phyloP scores from a whole-genome alignment of 768 basidiomycete species.

The Termitomyces sp. region DNA sequence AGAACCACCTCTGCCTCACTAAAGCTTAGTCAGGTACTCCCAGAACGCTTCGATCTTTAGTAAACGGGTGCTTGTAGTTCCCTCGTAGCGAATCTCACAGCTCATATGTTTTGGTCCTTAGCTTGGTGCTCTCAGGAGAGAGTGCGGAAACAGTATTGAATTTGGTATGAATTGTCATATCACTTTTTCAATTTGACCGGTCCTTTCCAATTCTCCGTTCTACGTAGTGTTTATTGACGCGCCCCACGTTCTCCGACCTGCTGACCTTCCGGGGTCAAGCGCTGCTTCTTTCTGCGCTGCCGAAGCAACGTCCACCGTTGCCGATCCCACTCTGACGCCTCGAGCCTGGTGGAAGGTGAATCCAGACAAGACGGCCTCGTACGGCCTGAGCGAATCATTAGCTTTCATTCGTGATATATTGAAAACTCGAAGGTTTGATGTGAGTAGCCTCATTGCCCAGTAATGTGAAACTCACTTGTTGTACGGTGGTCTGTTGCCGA shows the following conservation, averaged over 20 bases:
- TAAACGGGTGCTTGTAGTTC: constrained; percentile 46
- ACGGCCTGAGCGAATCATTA: constrained; percentile 57
- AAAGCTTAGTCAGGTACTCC: constrained; percentile 42
- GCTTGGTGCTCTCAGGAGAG: constrained; percentile 71
- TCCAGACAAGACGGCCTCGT: constrained; percentile 40
- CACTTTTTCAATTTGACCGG: background rate
- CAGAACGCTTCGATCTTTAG: constrained; percentile 69
- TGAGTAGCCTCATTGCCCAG: constrained; percentile 28
- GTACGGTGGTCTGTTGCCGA: background rate
- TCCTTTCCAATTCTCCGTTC: background rate
- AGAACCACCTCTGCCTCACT: background rate
- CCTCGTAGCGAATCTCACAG: background rate
- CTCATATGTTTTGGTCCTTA: constrained; percentile 18
- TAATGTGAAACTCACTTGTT: constrained; percentile 2
- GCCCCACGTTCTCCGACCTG: constrained; percentile 61
- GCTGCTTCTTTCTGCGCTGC: constrained; percentile 26
- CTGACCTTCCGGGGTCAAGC: constrained; percentile 38
- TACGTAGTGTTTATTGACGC: constrained; percentile 67
- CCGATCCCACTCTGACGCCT: constrained; percentile 50
- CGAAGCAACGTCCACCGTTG: constrained; percentile 29
- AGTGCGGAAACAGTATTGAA: constrained; percentile 59
- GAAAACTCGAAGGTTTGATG: constrained; percentile 58
- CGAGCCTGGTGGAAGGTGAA: constrained; percentile 72
- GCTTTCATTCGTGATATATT: constrained; percentile 50
- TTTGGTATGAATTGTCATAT: constrained; percentile 37